Evolutionary conservation across 1,284 basidiomycete genomes (phyloP), one percentile per base, ranked within the genome.

Genomic region (Xerocomus cyaneibrunnescens): DNA sequence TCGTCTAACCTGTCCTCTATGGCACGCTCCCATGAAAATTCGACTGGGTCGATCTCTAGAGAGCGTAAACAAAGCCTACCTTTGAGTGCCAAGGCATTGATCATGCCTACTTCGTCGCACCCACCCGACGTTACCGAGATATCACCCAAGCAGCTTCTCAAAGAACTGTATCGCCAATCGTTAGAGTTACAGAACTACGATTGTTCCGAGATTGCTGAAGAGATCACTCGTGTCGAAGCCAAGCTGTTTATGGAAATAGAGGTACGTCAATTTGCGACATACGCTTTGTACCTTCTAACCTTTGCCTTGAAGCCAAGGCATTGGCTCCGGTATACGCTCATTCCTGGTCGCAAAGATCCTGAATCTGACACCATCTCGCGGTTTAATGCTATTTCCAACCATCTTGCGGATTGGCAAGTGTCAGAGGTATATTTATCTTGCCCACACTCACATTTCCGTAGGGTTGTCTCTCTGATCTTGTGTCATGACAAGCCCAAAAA

Each of bases 391-490:
- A 73, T 88, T 53, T 87, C 87, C 32, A 89, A 89, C 67, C 85
- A 87, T 64, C 75, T 92, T 34, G 87, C 83, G 25, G 80, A 84
- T 62, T 92, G 88, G 89, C 88, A 58, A 40, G 78, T 69, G 54
- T 35, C 31, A 9, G 14, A 17, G 31, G 37, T 39, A 17, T 37
- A 21, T 45, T 35, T 37, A 22, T 46, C 37, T 40, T 17, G 45
- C 43, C 31, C 23, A 32, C 6, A 38, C 48, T 57, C 52, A 54
- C 22, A 46, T 50, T 52, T 39, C 7, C 31, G 22, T 54, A 87
- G 84, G 89, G 87, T 89, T 47, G 80, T 84, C 3, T 90, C 89
- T 38, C 67, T 92, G 39, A 90, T 92, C 51, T 69, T 92, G 7
- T 89, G 86, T 57, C 87, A 91, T 55, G 88, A 92, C 62, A 83